Percentiles rank a stretch among this genome's conserved stretches.
Evolutionary conservation across 129 eudicot genomes (phyloP).

Genomic region (Chrysanthemum lavandulifolium): DNA sequence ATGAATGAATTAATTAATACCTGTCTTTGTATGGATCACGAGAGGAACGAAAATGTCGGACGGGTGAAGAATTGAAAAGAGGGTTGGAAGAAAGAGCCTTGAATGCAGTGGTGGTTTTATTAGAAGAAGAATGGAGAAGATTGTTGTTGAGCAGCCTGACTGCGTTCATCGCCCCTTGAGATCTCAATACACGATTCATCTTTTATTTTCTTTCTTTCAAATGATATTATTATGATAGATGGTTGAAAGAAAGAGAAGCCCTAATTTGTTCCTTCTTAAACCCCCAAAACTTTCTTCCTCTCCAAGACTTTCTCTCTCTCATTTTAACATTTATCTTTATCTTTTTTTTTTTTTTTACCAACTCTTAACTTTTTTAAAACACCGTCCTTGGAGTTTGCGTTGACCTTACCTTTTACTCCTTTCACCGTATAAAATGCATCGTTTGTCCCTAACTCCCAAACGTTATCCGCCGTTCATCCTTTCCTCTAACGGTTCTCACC

Average conservation of each 20-base stretch:
- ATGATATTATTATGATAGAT: neutral
- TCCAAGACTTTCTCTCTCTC: neutral
- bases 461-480: no score
- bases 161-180: conserved; percentile 24
- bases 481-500: no score
- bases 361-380: no score
- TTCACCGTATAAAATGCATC: no score
- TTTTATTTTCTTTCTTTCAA: neutral
- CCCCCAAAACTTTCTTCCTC: conserved; percentile 22
- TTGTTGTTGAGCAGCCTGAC: conserved; percentile 14
- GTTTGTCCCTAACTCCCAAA: no score
- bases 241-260: conserved; percentile 11
- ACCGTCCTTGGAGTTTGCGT: no score
- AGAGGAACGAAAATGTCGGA: conserved; percentile 49
- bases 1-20: neutral
- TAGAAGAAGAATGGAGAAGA: no score
- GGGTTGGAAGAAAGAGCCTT: neutral
- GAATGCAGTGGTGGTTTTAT: neutral
- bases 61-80: neutral
- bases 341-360: no score
- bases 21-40: conserved; percentile 45
- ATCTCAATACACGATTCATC: conserved; percentile 30
- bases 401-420: no score
- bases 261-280: conserved; percentile 2
- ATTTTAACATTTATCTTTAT: no score